These are phyloP conservation scores for Colletotrichum lini DNA, from an alignment of 2,329 filamentous ascomycete genomes.

Conservation along the genomic window DNA sequence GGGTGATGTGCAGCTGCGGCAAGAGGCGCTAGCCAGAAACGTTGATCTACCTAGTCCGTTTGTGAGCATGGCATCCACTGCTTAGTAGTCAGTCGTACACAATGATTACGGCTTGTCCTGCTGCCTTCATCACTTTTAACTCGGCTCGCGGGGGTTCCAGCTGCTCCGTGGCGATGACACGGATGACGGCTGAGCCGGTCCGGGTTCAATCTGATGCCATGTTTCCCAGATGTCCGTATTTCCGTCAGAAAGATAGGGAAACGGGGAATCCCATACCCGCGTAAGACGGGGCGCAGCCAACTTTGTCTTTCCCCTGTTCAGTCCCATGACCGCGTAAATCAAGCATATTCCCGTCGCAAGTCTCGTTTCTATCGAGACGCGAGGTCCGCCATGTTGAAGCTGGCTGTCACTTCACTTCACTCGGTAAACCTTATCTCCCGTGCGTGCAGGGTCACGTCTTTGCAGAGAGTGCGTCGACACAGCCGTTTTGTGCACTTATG, in stretches of 20 bases:
- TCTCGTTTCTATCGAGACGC: slow-evolving; percentile 27
- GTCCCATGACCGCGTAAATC: slow-evolving; percentile 30
- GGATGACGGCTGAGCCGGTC: slow-evolving; percentile 9
- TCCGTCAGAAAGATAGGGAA: slow-evolving; percentile 24
- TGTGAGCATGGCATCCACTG: slow-evolving; percentile 20
- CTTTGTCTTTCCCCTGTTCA: slow-evolving; percentile 23
- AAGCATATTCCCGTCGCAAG: slow-evolving; percentile 26
- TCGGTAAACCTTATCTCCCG: slow-evolving; percentile 40
- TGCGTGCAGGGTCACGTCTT: slow-evolving; percentile 23
- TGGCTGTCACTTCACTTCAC: slow-evolving; percentile 19
- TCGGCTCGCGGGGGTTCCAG: background rate
- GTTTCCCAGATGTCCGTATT: slow-evolving; percentile 11
- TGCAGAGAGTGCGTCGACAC: slow-evolving; percentile 22
- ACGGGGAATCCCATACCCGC: slow-evolving; percentile 35
- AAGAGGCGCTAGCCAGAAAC: slow-evolving; percentile 35
- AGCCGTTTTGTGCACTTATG: slow-evolving; percentile 34
- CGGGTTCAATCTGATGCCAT: slow-evolving; percentile 7
- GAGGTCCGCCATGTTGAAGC: slow-evolving; percentile 26
- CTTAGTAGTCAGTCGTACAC: background rate
- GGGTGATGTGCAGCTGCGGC: slow-evolving; percentile 42
- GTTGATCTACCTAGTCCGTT: slow-evolving; percentile 36
- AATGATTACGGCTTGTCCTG: too few relatives aligned
- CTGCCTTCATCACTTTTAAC: background rate
- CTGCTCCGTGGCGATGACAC: too few relatives aligned
- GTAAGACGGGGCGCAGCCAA: slow-evolving; percentile 33